Base-by-base conservation (phyloP, 2,329 filamentous ascomycete genomes). In the Colletotrichum lini region DNA sequence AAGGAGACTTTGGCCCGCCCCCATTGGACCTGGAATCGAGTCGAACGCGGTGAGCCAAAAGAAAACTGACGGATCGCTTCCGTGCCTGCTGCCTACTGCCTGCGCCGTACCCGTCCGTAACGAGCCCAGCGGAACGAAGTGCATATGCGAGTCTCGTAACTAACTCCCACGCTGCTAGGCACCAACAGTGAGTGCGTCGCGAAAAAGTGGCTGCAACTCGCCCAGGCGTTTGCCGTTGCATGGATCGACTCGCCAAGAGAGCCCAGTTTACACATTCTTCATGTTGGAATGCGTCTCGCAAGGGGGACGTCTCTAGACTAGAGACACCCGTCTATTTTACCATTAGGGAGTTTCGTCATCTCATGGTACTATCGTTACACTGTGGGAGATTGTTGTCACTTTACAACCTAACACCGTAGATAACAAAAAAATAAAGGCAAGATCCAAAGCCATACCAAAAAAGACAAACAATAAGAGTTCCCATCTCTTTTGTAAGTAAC, bases 291-390 rank as follows among this genome's bases (percentile, higher is more conserved):
- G 60, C 35, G 26, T 35, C 21, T 40, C 35, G 1, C 21, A 26
- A 50, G 42, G 63, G 44, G 9, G 10, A 2, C 30, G 30, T 21
- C 35, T 53, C 59, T 7, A 35, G 57, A 42, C 59, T 7, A 35
- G 57, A 42, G 53, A 59, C 60, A 47, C 45, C 58, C 58, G 16
- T 71, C 53, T 67, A 58, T 52, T 63, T 71, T 68, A 49, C 65
- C 65, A 68, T 71, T 71, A 63, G 30, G 64, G 59, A 56, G 52
- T 50, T 67, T 71, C 68, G 65, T 71, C 52, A 54, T 71, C 58
- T 71, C 68, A 64, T 68, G 68, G 61, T 45, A 54, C 23, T 68
- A 71, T 71, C 65, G 65, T 68, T 64, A 71, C 68, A 71, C 35
- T 35, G 23, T 58, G 65, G 63, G 68, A 65, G 65, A 68, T 58